Percentiles rank a stretch among this genome's conserved stretches.
These are phyloP conservation scores for Talaromyces verruculosus DNA, from an alignment of 2,329 filamentous ascomycete species.

Conservation along the genomic window DNA sequence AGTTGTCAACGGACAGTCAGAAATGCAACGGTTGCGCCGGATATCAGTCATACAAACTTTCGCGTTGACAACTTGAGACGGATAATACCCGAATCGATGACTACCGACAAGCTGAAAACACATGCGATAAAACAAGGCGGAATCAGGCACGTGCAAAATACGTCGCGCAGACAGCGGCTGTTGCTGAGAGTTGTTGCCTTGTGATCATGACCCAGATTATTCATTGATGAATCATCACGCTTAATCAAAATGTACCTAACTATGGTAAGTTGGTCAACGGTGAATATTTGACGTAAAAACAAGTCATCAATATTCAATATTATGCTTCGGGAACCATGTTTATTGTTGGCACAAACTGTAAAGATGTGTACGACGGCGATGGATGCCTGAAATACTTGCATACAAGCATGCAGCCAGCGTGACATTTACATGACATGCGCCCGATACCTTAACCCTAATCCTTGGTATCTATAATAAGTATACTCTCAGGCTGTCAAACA, in stretches of 20 bases:
- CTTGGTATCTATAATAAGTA: neutral
- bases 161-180: neutral
- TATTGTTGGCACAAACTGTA: neutral
- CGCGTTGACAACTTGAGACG: neutral
- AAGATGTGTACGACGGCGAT: neutral
- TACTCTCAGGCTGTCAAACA: neutral
- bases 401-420: neutral
- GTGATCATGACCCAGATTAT: neutral
- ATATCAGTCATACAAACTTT: neutral
- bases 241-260: neutral
- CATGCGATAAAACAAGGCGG: neutral
- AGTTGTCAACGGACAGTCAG: neutral
- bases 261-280: neutral
- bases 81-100: neutral
- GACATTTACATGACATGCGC: neutral
- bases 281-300: neutral
- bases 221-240: constrained; percentile 5
- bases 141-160: constrained; percentile 5
- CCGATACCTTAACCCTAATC: constrained; percentile 4
- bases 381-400: neutral
- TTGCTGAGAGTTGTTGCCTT: neutral
- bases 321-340: neutral
- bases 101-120: neutral
- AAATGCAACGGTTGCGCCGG: neutral
- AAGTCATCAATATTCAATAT: neutral